Conservation (phyloP, 495 filamentous ascomycete genomes). For the Friedmanniomyces endolithicus region DNA sequence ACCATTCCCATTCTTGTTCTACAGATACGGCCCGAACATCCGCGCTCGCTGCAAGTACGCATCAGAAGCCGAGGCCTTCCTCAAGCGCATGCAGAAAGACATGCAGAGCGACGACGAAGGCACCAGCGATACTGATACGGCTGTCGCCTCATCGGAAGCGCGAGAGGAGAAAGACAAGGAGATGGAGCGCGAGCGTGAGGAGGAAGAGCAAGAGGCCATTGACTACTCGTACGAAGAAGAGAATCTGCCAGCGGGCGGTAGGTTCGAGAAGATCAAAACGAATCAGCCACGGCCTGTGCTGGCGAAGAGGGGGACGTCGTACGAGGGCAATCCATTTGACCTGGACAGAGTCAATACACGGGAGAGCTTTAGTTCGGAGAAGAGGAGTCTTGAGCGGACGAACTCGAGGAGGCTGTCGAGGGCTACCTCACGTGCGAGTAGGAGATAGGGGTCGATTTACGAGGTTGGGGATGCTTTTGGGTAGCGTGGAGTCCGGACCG, state of each 20-base stretch:
- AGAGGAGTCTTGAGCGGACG: background rate
- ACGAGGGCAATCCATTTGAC: slow-evolving; percentile 30
- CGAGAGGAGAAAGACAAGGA: slow-evolving; percentile 17
- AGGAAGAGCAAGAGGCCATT: slow-evolving; percentile 25
- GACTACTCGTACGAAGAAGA: slow-evolving; percentile 27
- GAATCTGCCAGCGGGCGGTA: background rate
- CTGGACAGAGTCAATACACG: slow-evolving; percentile 31
- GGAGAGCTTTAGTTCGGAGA: slow-evolving; percentile 24
- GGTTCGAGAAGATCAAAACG: slow-evolving; percentile 29
- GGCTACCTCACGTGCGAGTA: background rate
- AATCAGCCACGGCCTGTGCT: slow-evolving; percentile 11
- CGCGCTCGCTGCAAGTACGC: slow-evolving; percentile 64
- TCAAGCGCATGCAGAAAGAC: slow-evolving; percentile 32
- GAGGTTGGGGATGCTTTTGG: background rate
- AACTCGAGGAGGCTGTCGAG: background rate
- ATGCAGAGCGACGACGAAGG: slow-evolving; percentile 7
- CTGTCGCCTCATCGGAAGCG: slow-evolving; percentile 2
- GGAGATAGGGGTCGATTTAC: background rate
- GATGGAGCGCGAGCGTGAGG: slow-evolving; percentile 15
- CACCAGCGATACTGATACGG: background rate
- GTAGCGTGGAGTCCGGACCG: background rate
- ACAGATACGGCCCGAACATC: slow-evolving; percentile 57
- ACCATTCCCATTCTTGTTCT: slow-evolving; percentile 72
- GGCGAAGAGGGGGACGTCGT: slow-evolving; percentile 8
- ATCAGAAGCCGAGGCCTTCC: slow-evolving; percentile 46